Conservation (phyloP, 345 rosid genomes). For the Eucalyptus camaldulensis region DNA sequence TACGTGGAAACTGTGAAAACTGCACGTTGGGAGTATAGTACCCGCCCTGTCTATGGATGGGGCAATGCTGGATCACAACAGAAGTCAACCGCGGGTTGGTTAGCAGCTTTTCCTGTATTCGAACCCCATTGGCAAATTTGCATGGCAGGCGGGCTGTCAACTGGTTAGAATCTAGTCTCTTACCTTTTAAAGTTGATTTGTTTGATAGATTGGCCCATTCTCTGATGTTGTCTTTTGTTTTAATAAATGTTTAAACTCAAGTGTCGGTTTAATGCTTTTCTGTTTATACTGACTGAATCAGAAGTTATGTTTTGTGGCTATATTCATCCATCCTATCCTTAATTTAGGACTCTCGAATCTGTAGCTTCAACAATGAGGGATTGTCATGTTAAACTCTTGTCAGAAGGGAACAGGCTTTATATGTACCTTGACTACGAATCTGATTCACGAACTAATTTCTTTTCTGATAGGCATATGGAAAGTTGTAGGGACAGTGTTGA, state of each 20-base stretch:
- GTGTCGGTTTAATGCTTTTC: neutral
- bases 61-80: constrained; percentile 71
- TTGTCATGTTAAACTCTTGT: neutral
- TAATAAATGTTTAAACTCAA: neutral
- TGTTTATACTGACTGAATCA: neutral
- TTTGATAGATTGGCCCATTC: neutral
- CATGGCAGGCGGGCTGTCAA: constrained; percentile 98
- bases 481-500: neutral
- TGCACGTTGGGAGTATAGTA: constrained; percentile 93
- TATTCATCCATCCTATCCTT: neutral
- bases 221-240: neutral
- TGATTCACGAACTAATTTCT: neutral
- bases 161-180: constrained; percentile 34
- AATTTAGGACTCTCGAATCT: neutral
- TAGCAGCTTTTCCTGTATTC: constrained; percentile 90
- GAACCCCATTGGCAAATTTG: constrained; percentile 99
- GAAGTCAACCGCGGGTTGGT: constrained; percentile 97
- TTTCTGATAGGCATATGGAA: neutral
- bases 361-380: neutral
- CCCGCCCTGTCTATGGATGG: constrained; percentile 92
- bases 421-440: neutral
- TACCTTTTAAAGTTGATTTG: neutral
- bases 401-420: neutral
- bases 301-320: neutral
- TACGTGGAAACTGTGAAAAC: constrained; percentile 57